Evolutionary conservation across 768 basidiomycete species (phyloP), one percentile per base, ranked within the genome.

Genomic region (Hydnomerulius pinastri): DNA sequence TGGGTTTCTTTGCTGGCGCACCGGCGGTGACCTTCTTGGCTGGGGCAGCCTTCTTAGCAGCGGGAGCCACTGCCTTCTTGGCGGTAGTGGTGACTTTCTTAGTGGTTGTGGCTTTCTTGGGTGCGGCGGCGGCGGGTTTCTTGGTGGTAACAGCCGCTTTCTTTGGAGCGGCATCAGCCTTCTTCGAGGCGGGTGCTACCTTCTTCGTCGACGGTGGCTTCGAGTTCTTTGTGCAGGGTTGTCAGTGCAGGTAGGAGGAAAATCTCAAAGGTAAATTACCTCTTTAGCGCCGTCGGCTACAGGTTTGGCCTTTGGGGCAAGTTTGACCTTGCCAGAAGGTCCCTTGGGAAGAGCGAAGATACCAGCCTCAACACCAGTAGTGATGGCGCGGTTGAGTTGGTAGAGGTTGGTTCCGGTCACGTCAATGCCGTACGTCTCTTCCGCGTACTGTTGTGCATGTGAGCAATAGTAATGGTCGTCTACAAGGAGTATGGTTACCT

Each of bases 261-360:
- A 40, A 43, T 11, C 43, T 29, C n/a, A n/a, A 40, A n/a, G 37
- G 24, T 39, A 18, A 36, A 41, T 29, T 44, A 86, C 86, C 80
- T 87, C 86, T 66, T 87, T 86, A n/a, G 77, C 62, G 4, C 73
- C 74, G 47, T 69, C 70, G 46, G 55, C 63, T 1, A 54, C 46
- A 13, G 72, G 56, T 59, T 76, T 80, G 39, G 63, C 63, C 71
- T 84, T 86, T 18, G 80, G 77, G 2, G 85, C 79, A 18, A 90
- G 78, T 66, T 88, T 90, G 54, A 92, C 86, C 63, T 87, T 82
- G 47, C 87, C 87, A 18, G 85, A 82, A 2, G 78, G 76, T 25
- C 81, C 83, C 68, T 82, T 83, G 51, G 83, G 83, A 27, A 83
- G 70, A 23, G 67, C 57, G 59, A 85, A 82, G 36, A 73, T 63